Evolutionary conservation across 108 stramenopile species (phyloP), one percentile per base, ranked within the genome.

Genomic region (Discostella stelligeroides): DNA sequence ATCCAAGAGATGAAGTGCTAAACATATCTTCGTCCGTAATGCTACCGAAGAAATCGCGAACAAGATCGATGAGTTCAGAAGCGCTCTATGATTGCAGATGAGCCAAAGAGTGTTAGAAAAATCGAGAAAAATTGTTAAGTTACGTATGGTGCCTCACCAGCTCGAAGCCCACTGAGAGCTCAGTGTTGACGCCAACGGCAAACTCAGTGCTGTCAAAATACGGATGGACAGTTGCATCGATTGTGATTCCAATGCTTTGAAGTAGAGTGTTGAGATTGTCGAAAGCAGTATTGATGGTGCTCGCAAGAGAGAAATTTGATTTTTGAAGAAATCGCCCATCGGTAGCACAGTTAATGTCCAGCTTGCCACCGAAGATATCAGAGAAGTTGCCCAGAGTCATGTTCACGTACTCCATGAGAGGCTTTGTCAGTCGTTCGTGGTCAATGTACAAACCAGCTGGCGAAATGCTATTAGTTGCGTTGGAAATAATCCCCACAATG

Each of bases 331-430:
- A 53, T 28, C 59, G 41, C 20, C 59, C 2, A 42, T 14, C 30
- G 13, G 59, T 42, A 40, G 30, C 40, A 60, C 59, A 60, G 37
- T 10, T 34, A 13, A 23, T 50, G 48, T 28, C 37, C 59, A 60
- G 34, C 40, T 60, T 30, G 40, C 13, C 14, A 18, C 34, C 40
- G 27, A 60, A 42, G 37, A 13, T 28, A 42, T 40, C 29, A 24
- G 59, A 21, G 29, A 60, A 60, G 59, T 60, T 39, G 4, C 17
- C 23, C 40, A 60, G 7, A 13, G 59, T 60, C 59, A 13, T 60
- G 59, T 60, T 42, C 30, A 60, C 29, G 59, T 60, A 60, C 2
- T 30, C 29, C 40, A 60, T 17, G n/a, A 60, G 59, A 60, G 59
- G 59, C 23, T 60, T 28, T 60, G n/a, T 60, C 40, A 39, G 13